Percentiles rank a stretch among this genome's conserved stretches.
Conservation (phyloP, 2,329 filamentous ascomycete species). For the Metarhizium robertsii region DNA sequence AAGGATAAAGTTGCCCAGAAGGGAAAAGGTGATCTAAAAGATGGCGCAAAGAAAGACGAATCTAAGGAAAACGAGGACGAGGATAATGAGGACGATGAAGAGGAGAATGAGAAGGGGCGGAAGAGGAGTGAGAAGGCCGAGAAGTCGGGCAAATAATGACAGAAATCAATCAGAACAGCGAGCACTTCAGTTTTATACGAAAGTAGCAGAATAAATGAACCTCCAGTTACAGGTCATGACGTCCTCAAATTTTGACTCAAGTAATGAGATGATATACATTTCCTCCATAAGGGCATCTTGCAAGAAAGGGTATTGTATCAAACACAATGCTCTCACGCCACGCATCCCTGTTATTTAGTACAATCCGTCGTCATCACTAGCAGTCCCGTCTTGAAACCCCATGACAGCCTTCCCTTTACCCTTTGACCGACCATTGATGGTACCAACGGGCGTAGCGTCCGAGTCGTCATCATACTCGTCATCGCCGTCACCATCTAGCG, state of each 20-base stretch:
- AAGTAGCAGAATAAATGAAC: background rate
- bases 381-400: slow-evolving; percentile 42
- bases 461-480: slow-evolving; percentile 26
- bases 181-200: background rate
- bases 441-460: slow-evolving; percentile 17
- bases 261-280: slow-evolving; percentile 1
- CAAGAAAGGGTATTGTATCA: slow-evolving; percentile 1
- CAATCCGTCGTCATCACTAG: slow-evolving; percentile 46
- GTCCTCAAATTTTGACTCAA: background rate
- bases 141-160: slow-evolving; percentile 3
- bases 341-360: slow-evolving; percentile 28
- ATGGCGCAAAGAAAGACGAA: slow-evolving; percentile 18
- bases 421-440: slow-evolving; percentile 28
- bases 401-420: slow-evolving; percentile 48
- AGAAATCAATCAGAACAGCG: background rate
- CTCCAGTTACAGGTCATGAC: background rate
- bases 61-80: slow-evolving; percentile 18
- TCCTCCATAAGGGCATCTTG: slow-evolving; percentile 4
- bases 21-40: slow-evolving; percentile 9
- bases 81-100: slow-evolving; percentile 17
- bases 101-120: slow-evolving; percentile 7
- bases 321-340: background rate
- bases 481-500: slow-evolving; percentile 17
- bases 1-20: background rate
- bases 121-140: background rate